Percentiles rank a stretch among this genome's conserved stretches.
Evolutionary conservation across 805 yeast genomes (phyloP).

Genomic region (Starmerella vitae): DNA sequence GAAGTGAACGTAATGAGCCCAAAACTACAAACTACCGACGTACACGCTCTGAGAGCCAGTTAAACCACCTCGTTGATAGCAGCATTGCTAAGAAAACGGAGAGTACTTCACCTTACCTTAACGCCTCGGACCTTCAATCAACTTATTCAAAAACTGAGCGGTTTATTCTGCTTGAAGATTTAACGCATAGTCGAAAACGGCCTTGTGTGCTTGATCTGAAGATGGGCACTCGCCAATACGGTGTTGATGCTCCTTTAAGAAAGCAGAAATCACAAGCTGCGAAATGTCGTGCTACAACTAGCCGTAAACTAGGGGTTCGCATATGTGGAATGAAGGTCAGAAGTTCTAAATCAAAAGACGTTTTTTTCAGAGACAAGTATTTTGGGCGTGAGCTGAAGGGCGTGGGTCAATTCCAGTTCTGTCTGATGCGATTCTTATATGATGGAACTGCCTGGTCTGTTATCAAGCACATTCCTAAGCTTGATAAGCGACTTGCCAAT

Average conservation of each 20-base stretch:
- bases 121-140: not conserved
- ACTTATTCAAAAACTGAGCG: conserved; percentile 48
- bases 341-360: conserved; percentile 36
- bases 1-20: not conserved
- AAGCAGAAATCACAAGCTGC: conserved; percentile 67
- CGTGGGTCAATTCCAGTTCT: conserved; percentile 65
- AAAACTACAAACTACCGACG: not conserved
- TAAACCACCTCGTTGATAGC: no score
- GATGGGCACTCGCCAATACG: conserved; percentile 98
- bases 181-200: conserved; percentile 63
- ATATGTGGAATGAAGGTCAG: conserved; percentile 91
- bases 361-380: conserved; percentile 72
- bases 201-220: conserved; percentile 92
- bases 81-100: not conserved
- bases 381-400: conserved; percentile 67
- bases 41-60: not conserved
- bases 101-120: not conserved
- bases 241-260: conserved; percentile 67
- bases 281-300: conserved; percentile 74
- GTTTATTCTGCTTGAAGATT: conserved; percentile 77
- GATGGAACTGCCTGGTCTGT: conserved; percentile 59
- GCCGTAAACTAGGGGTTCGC: conserved; percentile 71
- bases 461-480: conserved; percentile 48
- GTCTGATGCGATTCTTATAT: conserved; percentile 63
- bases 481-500: conserved; percentile 47